Evolutionary conservation across 2,329 filamentous ascomycete genomes (phyloP).

Genomic region (Colletotrichum theobromicola): DNA sequence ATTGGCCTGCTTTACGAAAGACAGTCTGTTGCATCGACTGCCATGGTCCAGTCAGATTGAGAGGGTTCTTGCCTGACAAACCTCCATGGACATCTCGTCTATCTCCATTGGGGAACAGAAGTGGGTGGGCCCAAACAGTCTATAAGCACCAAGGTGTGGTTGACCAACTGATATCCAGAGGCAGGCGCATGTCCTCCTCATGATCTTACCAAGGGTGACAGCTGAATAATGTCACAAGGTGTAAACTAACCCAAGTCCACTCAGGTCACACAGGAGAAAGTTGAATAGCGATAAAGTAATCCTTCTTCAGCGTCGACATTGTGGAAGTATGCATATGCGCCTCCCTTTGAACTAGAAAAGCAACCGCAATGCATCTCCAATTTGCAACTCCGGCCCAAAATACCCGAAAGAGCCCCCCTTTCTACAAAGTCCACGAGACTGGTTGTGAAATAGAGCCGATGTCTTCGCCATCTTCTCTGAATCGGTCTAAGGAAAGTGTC

Average conservation of each 20-base stretch:
- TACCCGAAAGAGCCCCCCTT: not conserved
- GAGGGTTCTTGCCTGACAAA: not conserved
- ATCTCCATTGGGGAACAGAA: not conserved
- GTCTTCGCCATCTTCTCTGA: not conserved
- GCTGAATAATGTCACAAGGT: not conserved
- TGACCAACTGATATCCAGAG: not conserved
- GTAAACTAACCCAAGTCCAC: accelerated
- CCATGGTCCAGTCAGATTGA: not conserved
- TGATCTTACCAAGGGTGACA: not conserved
- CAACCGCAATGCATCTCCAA: slow-evolving; percentile 7
- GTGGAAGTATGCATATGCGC: slow-evolving; percentile 9
- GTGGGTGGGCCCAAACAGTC: no score
- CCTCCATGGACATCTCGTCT: not conserved
- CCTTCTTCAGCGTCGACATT: not conserved
- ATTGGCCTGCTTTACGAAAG: not conserved
- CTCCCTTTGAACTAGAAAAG: not conserved
- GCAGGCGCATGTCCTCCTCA: not conserved
- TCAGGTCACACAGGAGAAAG: not conserved
- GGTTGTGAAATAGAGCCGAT: not conserved
- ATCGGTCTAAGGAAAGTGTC: not conserved
- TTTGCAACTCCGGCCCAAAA: not conserved
- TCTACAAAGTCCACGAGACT: not conserved
- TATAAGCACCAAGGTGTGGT: not conserved
- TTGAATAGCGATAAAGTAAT: not conserved
- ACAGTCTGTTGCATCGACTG: not conserved